A percentile compares a stretch with the other conserved stretches of the same genome.
phyloP scores from a whole-genome alignment of 2,329 filamentous ascomycete genomes.

The Aspergillus amoenus region DNA sequence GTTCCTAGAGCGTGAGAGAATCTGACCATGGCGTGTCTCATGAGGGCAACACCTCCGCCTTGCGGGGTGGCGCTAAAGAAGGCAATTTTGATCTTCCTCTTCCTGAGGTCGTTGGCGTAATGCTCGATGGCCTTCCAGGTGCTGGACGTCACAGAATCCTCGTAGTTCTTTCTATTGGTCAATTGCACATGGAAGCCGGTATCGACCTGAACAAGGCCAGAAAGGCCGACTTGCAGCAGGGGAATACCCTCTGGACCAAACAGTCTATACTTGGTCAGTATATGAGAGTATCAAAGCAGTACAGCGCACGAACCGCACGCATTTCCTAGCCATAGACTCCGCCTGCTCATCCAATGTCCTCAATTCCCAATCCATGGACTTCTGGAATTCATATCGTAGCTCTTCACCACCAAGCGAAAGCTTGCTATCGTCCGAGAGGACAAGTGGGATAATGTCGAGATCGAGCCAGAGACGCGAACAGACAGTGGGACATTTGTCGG shows the following conservation, averaged over 20 bases:
- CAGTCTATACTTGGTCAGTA: conserved; percentile 47
- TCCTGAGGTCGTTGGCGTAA: conserved; percentile 63
- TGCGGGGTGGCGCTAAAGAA: conserved; percentile 81
- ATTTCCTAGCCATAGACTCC: conserved; percentile 78
- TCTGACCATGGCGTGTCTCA: conserved; percentile 75
- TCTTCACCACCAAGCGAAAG: conserved; percentile 11
- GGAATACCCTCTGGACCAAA: conserved; percentile 73
- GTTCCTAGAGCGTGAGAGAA: conserved; percentile 67
- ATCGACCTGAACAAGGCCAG: conserved; percentile 70
- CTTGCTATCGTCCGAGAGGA: conserved; percentile 49
- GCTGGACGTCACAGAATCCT: conserved; percentile 56
- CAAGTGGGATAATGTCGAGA: conserved; percentile 72
- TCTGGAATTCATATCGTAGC: conserved; percentile 29
- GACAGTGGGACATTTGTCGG: conserved; percentile 61
- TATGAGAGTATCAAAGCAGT: not conserved
- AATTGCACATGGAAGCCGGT: conserved; percentile 64
- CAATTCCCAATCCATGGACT: conserved; percentile 43
- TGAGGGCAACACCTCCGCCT: conserved; percentile 78
- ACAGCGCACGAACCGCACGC: conserved; percentile 57
- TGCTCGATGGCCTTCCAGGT: conserved; percentile 68
- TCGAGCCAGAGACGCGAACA: conserved; percentile 73
- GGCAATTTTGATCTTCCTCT: conserved; percentile 66
- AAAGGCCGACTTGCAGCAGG: conserved; percentile 64
- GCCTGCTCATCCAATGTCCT: conserved; percentile 76
- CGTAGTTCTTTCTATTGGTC: conserved; percentile 57